Evolutionary conservation across 176 grass and related monocot species (phyloP), one percentile per base, ranked within the genome.

Genomic region (Eragrostis curvula): DNA sequence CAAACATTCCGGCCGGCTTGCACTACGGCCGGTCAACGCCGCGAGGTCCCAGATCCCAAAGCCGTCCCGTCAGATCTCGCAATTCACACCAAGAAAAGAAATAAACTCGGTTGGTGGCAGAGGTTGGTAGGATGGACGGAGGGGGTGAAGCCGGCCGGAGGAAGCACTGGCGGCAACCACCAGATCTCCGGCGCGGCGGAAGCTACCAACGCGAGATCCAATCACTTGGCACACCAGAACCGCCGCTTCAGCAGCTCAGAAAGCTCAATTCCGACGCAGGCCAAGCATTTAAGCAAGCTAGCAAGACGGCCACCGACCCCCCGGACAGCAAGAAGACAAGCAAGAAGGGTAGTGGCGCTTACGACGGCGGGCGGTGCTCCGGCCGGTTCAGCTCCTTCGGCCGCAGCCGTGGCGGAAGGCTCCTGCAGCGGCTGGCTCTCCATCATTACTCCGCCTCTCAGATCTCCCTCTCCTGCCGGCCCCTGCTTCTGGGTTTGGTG

Each of bases 401-500:
- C 9, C 42, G 70, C 21, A 2, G 51, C 7, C 23, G 68, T 61
- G 50, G 83, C 59, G 14, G 79, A 36, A 6, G 84, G 68, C n/a
- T 79, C 79, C 60, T 86, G 88, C 74, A 90, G 88, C 43, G 88
- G 84, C 84, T 90, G 88, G 88, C 79, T 90, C 88, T 90, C 88
- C 88, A 86, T 86, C 88, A 82, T 79, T 74, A 42, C 61, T 39
- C 1, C n/a, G 14, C 24, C 3, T 16, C 23, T 42, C 86, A 74
- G 81, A 78, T 90, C 83, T 89, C 75, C 40, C 47, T 8, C 42
- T 11, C 18, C 77, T 17, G 25, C n/a, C 1, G 25, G 29, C 39
- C 46, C 0, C 2, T 52, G 46, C 73, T 2, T 8, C 10, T 49
- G 46, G 17, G 73, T 60, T 68, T 66, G 48, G 36, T 74, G 29